Percentiles rank a stretch among this genome's conserved stretches.
These are phyloP conservation scores for Epichloe festucae DNA, from an alignment of 2,329 filamentous ascomycete species.

Conservation along the genomic window DNA sequence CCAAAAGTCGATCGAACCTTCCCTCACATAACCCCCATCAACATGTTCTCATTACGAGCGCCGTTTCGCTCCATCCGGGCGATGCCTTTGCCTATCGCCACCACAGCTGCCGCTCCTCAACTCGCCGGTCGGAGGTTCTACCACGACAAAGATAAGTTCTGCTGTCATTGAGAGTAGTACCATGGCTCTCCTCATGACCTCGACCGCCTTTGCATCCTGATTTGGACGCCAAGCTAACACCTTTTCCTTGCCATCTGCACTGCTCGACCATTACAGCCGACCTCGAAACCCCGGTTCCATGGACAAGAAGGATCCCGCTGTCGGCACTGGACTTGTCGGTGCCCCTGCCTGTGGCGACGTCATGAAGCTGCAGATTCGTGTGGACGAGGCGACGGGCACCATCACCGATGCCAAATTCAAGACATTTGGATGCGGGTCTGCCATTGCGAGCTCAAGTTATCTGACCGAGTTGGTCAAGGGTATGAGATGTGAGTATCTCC, in stretches of 20 bases:
- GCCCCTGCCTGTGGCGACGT: conserved; percentile 83
- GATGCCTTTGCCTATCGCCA: conserved; percentile 7
- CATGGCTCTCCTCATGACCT: background rate
- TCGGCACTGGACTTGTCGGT: conserved; percentile 84
- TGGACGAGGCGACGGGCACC: conserved; percentile 75
- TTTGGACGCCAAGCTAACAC: conserved; percentile 4
- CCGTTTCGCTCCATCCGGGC: conserved; percentile 8
- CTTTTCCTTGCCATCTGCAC: background rate
- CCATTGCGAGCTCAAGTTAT: conserved; percentile 82
- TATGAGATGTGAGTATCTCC: conserved; percentile 46
- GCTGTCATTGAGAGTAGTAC: background rate
- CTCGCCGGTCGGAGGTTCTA: conserved; percentile 28
- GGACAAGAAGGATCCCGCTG: conserved; percentile 64
- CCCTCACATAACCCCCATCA: background rate
- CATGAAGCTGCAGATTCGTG: conserved; percentile 71
- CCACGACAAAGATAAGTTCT: conserved; percentile 30
- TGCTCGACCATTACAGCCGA: conserved; percentile 37
- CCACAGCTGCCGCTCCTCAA: conserved; percentile 12
- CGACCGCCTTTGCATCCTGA: background rate
- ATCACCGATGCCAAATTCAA: conserved; percentile 97
- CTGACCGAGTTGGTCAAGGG: conserved; percentile 88
- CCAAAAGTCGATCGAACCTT: background rate
- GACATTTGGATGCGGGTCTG: conserved; percentile 89
- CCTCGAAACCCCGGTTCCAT: conserved; percentile 44
- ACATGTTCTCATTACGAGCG: conserved; percentile 10